Percentiles rank a stretch among this genome's conserved stretches.
Evolutionary conservation across 2,329 filamentous ascomycete species (phyloP).

Genomic region (Magnaporthiopsis rhizophila): DNA sequence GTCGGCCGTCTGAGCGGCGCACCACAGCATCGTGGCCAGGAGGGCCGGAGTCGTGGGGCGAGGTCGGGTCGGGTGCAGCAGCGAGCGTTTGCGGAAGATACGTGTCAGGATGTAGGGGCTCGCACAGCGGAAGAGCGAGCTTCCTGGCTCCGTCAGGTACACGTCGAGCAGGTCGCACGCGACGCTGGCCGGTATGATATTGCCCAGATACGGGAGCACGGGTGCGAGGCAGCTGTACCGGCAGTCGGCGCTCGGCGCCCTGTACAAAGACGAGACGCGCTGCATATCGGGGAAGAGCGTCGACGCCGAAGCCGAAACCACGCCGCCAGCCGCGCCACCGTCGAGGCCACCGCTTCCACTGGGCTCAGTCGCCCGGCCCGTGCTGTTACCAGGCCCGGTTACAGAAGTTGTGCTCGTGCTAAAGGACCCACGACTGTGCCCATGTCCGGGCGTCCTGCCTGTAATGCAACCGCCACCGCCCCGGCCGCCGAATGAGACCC

Average conservation of each 20-base stretch:
- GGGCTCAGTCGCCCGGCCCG: neutral
- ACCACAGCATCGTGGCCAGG: constrained; percentile 39
- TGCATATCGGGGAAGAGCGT: constrained; percentile 10
- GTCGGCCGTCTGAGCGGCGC: constrained; percentile 37
- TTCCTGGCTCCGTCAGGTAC: constrained; percentile 36
- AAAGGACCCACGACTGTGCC: constrained; percentile 12
- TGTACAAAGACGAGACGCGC: constrained; percentile 16
- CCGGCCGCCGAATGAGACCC: neutral
- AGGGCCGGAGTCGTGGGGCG: constrained; percentile 34
- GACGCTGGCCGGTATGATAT: constrained; percentile 30
- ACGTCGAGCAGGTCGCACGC: constrained; percentile 40
- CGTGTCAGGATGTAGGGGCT: constrained; percentile 40
- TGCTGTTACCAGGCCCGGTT: neutral
- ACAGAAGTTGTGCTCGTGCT: constrained; percentile 10
- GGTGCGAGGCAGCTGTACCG: constrained; percentile 33
- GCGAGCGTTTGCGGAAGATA: constrained; percentile 35
- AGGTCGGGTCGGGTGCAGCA: constrained; percentile 31
- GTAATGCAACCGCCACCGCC: neutral
- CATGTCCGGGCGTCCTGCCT: neutral
- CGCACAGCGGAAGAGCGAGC: constrained; percentile 32
- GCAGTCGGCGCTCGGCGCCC: constrained; percentile 21
- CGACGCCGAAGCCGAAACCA: neutral
- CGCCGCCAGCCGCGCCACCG: neutral
- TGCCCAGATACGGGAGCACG: constrained; percentile 28
- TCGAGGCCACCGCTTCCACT: neutral